phyloP scores from a whole-genome alignment of 306 rosid genomes.

The Fagus crenata region DNA sequence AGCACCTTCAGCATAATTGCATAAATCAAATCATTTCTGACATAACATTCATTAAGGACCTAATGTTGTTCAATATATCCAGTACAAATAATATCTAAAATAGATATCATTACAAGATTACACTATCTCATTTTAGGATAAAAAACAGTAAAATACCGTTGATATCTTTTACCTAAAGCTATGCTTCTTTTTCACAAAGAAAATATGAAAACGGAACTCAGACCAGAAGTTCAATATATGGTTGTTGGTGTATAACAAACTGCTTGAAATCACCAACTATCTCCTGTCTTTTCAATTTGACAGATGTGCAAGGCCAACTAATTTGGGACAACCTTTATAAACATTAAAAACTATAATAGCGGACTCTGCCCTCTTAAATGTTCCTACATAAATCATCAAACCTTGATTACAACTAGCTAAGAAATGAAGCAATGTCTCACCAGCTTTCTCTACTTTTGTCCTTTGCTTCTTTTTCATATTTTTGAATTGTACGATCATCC shows the following conservation, averaged over 20 bases:
- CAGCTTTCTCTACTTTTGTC: slow-evolving; percentile 99
- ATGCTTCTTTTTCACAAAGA: background rate
- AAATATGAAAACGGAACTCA: background rate
- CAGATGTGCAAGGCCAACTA: background rate
- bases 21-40: too few relatives aligned
- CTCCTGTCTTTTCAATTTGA: background rate
- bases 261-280: background rate
- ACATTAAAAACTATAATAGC: background rate
- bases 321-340: background rate
- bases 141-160: background rate
- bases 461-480: slow-evolving; percentile 97
- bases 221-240: background rate
- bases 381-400: slow-evolving; percentile 3
- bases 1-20: too few relatives aligned
- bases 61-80: too few relatives aligned
- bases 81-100: too few relatives aligned
- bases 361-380: background rate
- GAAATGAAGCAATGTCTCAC: slow-evolving; percentile 48
- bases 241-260: background rate
- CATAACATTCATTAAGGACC: too few relatives aligned
- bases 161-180: background rate
- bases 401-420: slow-evolving; percentile 11
- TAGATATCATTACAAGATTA: too few relatives aligned
- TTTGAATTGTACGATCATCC: slow-evolving; percentile 95
- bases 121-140: background rate